Evolutionary conservation across 2,329 filamentous ascomycete genomes (phyloP).

Genomic region (Sordariomycetes sp.): DNA sequence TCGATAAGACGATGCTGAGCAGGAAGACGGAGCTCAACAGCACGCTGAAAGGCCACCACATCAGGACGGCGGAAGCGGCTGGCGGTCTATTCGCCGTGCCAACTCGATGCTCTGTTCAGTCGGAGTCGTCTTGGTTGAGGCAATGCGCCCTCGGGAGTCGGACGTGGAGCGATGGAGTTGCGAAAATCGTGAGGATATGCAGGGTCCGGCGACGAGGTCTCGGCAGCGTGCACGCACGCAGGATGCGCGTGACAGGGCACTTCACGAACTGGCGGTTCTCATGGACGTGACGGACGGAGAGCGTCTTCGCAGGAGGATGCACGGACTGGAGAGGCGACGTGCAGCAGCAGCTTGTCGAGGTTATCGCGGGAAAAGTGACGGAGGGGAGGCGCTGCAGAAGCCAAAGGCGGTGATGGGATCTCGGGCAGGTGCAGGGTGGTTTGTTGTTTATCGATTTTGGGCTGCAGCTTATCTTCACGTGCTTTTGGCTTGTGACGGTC

Average conservation of each 20-base stretch:
- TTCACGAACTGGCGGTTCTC: background rate
- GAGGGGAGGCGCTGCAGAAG: background rate
- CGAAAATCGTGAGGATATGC: background rate
- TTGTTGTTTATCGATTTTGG: constrained; percentile 1
- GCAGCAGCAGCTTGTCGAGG: too few species aligned
- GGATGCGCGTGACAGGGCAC: background rate
- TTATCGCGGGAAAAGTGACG: background rate
- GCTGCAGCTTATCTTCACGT: background rate
- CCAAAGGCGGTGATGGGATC: background rate
- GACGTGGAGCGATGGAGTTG: background rate
- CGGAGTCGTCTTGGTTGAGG: too few species aligned
- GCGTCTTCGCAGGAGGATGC: too few species aligned
- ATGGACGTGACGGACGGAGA: background rate
- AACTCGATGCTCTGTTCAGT: background rate
- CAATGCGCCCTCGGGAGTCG: too few species aligned
- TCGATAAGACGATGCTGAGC: constrained; percentile 85
- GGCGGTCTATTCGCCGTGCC: constrained; percentile 7
- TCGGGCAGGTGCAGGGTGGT: background rate
- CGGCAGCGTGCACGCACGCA: constrained; percentile 1
- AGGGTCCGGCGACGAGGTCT: background rate
- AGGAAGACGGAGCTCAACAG: constrained; percentile 79
- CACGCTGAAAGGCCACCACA: constrained; percentile 76
- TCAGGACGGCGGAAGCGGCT: constrained; percentile 33
- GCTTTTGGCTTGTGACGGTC: constrained; percentile 1
- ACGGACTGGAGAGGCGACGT: too few species aligned